Evolutionary conservation across 129 eudicot species (phyloP).

Genomic region (Helichrysum umbraculigerum): DNA sequence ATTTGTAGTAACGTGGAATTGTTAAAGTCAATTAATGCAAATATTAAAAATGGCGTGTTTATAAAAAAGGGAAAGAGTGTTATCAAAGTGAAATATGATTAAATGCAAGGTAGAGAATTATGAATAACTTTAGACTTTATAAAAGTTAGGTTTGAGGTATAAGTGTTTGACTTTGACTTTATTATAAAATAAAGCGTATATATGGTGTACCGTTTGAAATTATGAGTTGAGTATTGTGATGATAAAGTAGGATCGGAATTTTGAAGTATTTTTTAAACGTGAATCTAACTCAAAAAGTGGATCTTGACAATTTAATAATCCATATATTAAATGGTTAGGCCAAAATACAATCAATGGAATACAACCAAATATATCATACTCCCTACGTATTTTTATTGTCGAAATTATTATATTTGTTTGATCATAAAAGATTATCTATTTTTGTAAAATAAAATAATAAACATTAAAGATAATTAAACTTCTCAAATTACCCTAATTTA

Average conservation of each 20-base stretch:
- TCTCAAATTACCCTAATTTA: too few relatives aligned
- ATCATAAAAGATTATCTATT: too few relatives aligned
- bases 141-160: constrained; percentile 23
- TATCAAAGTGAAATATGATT: neutral
- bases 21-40: neutral
- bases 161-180: constrained; percentile 29
- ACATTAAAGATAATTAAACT: too few relatives aligned
- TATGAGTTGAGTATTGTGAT: constrained; percentile 19
- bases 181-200: neutral
- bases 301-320: constrained; percentile 32
- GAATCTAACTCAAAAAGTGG: constrained; percentile 39
- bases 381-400: too few relatives aligned
- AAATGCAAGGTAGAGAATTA: constrained; percentile 8
- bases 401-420: too few relatives aligned
- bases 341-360: constrained; percentile 6
- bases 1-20: too few relatives aligned
- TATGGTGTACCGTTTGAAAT: constrained; percentile 3
- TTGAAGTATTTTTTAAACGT: constrained; percentile 34
- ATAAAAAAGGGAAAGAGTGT: neutral
- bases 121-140: constrained; percentile 30
- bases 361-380: neutral
- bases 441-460: too few relatives aligned
- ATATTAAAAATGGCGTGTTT: neutral
- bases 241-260: constrained; percentile 11
- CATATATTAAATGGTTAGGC: constrained; percentile 24